These are phyloP conservation scores for Tuber brumale DNA, from an alignment of 495 filamentous ascomycete species.

Conservation along the genomic window DNA sequence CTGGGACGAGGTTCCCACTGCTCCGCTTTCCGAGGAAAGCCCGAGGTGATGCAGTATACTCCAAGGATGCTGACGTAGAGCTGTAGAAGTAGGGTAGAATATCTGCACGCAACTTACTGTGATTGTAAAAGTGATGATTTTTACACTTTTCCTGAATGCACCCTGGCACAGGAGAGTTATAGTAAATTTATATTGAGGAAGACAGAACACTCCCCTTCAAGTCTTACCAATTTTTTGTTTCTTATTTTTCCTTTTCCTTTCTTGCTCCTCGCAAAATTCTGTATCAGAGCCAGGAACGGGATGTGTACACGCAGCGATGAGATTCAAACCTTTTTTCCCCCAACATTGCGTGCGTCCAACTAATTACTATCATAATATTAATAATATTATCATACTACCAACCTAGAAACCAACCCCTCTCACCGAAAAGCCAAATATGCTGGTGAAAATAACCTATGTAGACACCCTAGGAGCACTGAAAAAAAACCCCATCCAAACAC, in stretches of 20 bases:
- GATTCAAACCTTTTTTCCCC: background rate
- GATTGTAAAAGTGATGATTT: background rate
- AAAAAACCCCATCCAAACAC: background rate
- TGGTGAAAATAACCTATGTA: background rate
- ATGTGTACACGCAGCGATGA: background rate
- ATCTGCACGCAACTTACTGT: background rate
- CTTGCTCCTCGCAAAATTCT: background rate
- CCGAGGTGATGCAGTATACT: background rate
- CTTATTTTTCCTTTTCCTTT: background rate
- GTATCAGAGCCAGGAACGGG: background rate
- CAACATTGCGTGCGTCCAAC: background rate
- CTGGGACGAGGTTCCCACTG: background rate
- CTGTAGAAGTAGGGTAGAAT: background rate
- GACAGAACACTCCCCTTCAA: background rate
- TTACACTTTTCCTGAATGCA: background rate
- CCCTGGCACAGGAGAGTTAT: background rate
- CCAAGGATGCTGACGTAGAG: background rate
- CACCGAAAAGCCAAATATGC: background rate
- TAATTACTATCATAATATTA: background rate
- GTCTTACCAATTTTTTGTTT: background rate
- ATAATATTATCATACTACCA: background rate
- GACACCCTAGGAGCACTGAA: background rate
- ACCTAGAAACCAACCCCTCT: background rate
- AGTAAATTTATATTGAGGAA: background rate
- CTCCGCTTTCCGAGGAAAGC: background rate